Evolutionary conservation across 345 rosid genomes (phyloP), one percentile per base, ranked within the genome.

Genomic region (Dipteronia sinensis): DNA sequence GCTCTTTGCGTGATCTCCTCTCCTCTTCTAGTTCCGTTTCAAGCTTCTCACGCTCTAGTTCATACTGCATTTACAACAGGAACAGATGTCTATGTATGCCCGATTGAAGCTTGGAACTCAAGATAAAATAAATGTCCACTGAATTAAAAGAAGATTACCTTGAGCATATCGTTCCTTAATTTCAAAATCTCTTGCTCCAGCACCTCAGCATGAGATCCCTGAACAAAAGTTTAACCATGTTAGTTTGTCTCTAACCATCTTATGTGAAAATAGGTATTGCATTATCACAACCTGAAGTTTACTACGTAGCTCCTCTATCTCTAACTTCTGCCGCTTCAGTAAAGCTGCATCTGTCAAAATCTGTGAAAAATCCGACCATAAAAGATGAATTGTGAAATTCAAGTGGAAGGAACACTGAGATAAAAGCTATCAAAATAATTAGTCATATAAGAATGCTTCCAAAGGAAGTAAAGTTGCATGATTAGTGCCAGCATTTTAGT

Each of bases 271-370:
- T 7, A 47, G 16, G 71, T 19, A 46, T 40, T 23, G 29, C 10
- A 38, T 66, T 64, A 71, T 71, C 76, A 85, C 84, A 74, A 92
- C 97, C 97, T 92, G 86, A 84, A 96, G 99, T 85, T 94, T 96
- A 80, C 68, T 76, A 27, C 87, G 94, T 25, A 94, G 87, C 72
- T 94, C 97, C 88, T 96, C 97, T 80, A 96, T 96, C 89, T 96
- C 99, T 79, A 90, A 79, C 82, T 94, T 94, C 84, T 96, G 99
- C 74, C 97, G 86, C 89, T 89, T 96, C 76, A 94, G 62, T 72
- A 92, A 89, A 71, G 99, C 97, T 64, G 95, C 98, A 89, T 96
- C 99, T 42, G 97, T 92, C 87, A 96, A 88, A 83, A 94, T 90
- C 98, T 96, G 73, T 38, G 25, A 76, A 72, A 80, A 76, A 78